Conservation (phyloP, 495 filamentous ascomycete species). For the Annulohypoxylon bovei region DNA sequence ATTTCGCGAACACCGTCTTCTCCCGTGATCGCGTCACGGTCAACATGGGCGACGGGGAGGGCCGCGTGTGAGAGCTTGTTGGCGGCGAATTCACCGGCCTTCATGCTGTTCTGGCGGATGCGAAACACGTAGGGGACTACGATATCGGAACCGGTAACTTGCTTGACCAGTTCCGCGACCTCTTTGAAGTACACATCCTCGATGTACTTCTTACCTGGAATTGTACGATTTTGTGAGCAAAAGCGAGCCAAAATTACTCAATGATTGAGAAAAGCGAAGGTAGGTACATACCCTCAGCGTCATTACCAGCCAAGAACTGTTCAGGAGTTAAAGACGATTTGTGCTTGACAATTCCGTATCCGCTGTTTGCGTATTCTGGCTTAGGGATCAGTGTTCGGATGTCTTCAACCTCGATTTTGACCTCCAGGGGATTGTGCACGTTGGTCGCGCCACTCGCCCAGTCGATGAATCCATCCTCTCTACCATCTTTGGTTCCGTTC, state of each 20-base stretch:
- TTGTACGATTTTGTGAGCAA: not conserved
- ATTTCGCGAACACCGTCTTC: constrained; percentile 71
- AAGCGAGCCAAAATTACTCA: not conserved
- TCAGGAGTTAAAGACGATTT: constrained; percentile 43
- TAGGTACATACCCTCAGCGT: constrained; percentile 38
- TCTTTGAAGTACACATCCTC: constrained; percentile 46
- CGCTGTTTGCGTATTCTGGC: constrained; percentile 36
- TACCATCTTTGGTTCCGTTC: constrained; percentile 43
- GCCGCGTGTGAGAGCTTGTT: constrained; percentile 43
- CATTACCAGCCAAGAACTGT: constrained; percentile 43
- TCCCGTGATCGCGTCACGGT: constrained; percentile 48
- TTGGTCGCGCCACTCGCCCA: constrained; percentile 42
- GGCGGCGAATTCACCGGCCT: constrained; percentile 36
- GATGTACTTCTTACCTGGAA: constrained; percentile 41
- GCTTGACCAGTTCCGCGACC: constrained; percentile 42
- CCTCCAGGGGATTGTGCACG: constrained; percentile 39
- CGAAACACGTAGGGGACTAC: constrained; percentile 45
- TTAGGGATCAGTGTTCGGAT: constrained; percentile 40
- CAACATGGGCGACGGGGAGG: constrained; percentile 45
- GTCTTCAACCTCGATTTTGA: constrained; percentile 43
- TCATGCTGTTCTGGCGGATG: constrained; percentile 45
- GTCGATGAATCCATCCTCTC: constrained; percentile 39
- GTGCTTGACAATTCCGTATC: constrained; percentile 45
- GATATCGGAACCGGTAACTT: constrained; percentile 40
- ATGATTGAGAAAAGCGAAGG: not conserved